Conservation (phyloP, 2,329 filamentous ascomycete species). For the Apiospora arundinis region DNA sequence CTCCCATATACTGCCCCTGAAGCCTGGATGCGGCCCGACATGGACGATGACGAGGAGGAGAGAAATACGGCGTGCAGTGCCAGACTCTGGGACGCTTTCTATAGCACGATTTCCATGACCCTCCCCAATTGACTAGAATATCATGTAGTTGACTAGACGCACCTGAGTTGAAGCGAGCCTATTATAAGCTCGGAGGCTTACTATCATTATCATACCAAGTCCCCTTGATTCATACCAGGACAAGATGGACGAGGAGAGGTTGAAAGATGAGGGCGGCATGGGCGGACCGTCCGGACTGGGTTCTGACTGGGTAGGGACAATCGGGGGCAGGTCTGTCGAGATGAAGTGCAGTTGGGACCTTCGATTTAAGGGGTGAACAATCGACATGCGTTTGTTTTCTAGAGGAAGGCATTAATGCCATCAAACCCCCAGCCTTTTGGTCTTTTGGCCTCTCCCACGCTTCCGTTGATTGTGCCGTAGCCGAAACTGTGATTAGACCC, state of each 20-base stretch:
- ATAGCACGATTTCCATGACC: neutral
- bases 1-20: conserved; percentile 11
- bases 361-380: neutral
- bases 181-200: too few relatives aligned
- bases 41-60: neutral
- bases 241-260: conserved; percentile 2
- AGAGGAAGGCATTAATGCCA: conserved; percentile 7
- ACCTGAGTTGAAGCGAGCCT: too few relatives aligned
- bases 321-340: neutral
- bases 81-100: neutral
- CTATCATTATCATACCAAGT: neutral
- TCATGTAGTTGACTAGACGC: neutral
- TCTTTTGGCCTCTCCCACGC: neutral
- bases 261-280: neutral
- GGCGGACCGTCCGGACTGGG: neutral
- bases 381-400: conserved; percentile 11
- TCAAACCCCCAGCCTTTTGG: neutral
- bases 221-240: neutral
- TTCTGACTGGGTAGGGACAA: neutral
- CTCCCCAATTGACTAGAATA: neutral
- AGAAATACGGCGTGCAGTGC: neutral
- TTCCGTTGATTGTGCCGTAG: conserved; percentile 19
- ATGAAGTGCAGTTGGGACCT: neutral
- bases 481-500: conserved; percentile 23
- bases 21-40: conserved; percentile 1